A percentile compares a stretch with the other conserved stretches of the same genome.
Conservation (phyloP, 306 rosid species). For the Begonia fuchsioides region DNA sequence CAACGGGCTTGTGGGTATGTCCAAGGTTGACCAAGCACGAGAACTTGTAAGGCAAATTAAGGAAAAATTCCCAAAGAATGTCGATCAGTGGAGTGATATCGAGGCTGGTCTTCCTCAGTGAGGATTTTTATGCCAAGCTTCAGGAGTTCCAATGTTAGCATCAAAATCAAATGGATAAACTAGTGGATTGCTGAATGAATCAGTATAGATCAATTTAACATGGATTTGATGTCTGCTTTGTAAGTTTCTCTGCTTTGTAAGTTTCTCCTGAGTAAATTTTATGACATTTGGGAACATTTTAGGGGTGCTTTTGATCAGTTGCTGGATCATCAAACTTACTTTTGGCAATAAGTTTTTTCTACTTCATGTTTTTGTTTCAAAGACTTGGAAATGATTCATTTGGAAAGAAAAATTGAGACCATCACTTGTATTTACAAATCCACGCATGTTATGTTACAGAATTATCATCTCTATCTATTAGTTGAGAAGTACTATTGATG, state of each 20-base stretch:
- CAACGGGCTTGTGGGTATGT: conserved; percentile 44
- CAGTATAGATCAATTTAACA: conserved; percentile 3
- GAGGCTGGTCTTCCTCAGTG: conserved; percentile 53
- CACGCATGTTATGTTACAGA: no score
- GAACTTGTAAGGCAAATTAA: conserved; percentile 44
- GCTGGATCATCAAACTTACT: no score
- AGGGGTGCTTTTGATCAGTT: no score
- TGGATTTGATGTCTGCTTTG: conserved; percentile 1
- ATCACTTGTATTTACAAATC: no score
- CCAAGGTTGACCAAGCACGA: conserved; percentile 43
- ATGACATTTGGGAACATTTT: no score
- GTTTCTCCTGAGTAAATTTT: no score
- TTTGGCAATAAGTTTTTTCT: no score
- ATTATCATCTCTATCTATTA: no score
- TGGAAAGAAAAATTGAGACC: no score
- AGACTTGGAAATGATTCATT: no score
- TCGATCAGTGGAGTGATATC: conserved; percentile 48
- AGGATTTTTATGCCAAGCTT: conserved; percentile 7
- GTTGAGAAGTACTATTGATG: no score
- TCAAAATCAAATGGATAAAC: conserved; percentile 4
- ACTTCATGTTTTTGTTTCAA: no score
- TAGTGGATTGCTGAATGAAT: background rate
- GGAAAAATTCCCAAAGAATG: conserved; percentile 38
- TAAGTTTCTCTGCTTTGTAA: background rate
- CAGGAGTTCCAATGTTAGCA: conserved; percentile 4